Percentiles rank a stretch among this genome's conserved stretches.
Conservation (phyloP, 2,329 filamentous ascomycete species). For the Colletotrichum spinosum region DNA sequence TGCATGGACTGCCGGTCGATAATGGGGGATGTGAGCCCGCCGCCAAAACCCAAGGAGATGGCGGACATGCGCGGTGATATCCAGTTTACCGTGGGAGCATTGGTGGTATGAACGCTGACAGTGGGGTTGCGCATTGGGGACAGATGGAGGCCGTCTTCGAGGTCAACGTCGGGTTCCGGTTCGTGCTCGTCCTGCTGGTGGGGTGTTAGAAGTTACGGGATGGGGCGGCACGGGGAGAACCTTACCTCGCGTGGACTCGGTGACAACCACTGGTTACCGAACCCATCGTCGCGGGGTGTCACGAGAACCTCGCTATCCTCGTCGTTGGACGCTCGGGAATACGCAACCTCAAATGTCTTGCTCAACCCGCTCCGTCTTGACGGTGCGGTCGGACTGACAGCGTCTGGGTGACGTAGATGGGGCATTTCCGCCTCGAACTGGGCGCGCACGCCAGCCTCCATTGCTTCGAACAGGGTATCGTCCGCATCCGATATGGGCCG, state of each 20-base stretch:
- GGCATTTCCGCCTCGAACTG: conserved; percentile 14
- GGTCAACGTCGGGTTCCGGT: conserved; percentile 7
- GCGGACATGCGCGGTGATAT: conserved; percentile 34
- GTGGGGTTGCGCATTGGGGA: conserved; percentile 3
- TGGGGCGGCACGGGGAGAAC: not conserved
- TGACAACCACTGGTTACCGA: conserved; percentile 14
- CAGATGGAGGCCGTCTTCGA: conserved; percentile 21
- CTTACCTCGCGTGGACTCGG: conserved; percentile 8
- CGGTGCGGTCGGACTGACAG: not conserved
- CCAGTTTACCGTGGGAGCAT: conserved; percentile 33
- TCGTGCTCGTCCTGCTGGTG: conserved; percentile 1
- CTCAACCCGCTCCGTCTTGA: conserved; percentile 25
- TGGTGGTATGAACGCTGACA: not conserved
- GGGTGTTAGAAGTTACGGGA: not conserved
- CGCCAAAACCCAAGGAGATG: conserved; percentile 33
- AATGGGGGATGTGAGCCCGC: not conserved
- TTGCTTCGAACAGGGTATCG: not conserved
- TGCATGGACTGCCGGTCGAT: conserved; percentile 7
- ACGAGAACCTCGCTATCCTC: conserved; percentile 25
- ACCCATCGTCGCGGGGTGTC: conserved; percentile 11
- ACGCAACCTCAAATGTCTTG: conserved; percentile 5
- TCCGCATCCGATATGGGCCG: conserved; percentile 12
- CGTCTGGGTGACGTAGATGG: conserved; percentile 5
- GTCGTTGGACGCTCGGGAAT: not conserved
- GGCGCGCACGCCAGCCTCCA: not conserved